Evolutionary conservation across 306 rosid genomes (phyloP), one percentile per base, ranked within the genome.

Genomic region (Quercus wislizeni): DNA sequence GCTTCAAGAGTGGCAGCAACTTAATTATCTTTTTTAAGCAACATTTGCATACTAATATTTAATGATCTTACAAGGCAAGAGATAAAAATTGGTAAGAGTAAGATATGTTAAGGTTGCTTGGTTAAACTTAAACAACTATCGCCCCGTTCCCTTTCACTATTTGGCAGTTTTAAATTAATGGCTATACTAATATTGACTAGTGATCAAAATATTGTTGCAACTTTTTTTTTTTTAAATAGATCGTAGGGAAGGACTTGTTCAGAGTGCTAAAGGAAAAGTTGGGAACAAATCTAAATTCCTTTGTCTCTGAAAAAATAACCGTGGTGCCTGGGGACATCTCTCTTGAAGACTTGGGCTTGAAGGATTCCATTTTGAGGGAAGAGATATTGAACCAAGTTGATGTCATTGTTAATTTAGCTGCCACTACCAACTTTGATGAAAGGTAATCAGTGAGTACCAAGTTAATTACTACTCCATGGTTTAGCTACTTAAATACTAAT

Each of bases 391-490:
- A 59, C 33, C 82, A 90, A 43, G 64, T 88, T 1, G 88, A 92
- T 80, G 87, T 83, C 38, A 89, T 94, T 23, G 71, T 92, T 41
- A 90, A 94, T 77, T 77, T 94, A 6, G 98, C 97, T 68, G 97
- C 97, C 46, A 89, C 92, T 0, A 94, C 98, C 19, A 89, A 89
- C 21, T 92, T 94, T 25, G 85, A 92, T 75, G 96, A 92, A 83
- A 92, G 98, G 98, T 90, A 79, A 6, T 2, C 19, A 7, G 14
- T 23, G 18, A 12, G 51, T 19, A 18, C 18, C 19, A 43, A 33
- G 9, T 1, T 17, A 49, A 17, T 3, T 17, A 49, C 55, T 71
- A 67, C 33, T 43, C 11, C 13, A 14, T 72, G 30, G 56, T 55
- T 31, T 4, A 77, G 25, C 14, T 10, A 49, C 54, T 49, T 49